Evolutionary conservation across 192 early-diverging fungal species (phyloP).

Genomic region (Oehlia diaphana): DNA sequence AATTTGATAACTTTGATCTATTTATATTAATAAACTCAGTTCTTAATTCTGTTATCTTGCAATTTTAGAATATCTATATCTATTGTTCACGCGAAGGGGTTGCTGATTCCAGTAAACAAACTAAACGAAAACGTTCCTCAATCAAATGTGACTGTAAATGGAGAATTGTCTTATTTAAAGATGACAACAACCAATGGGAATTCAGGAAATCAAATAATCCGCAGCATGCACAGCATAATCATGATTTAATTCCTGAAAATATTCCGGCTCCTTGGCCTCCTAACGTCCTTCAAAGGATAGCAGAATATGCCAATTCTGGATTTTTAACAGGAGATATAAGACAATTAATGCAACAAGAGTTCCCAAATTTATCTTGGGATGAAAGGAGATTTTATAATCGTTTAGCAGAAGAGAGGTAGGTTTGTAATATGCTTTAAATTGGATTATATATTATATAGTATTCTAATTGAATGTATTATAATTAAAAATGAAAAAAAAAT

Average conservation of each 20-base stretch:
- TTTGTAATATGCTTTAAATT: not conserved
- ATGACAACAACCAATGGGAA: constrained; percentile 45
- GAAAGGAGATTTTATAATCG: constrained; percentile 61
- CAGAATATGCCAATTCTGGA: constrained; percentile 48
- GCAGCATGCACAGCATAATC: constrained; percentile 55
- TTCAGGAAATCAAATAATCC: constrained; percentile 61
- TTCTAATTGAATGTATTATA: not conserved
- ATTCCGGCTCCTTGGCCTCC: constrained; percentile 56
- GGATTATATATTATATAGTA: too few relatives aligned
- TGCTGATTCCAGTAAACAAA: constrained; percentile 53
- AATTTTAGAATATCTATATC: constrained; percentile 54
- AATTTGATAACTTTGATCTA: too few relatives aligned
- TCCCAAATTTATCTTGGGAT: constrained; percentile 56
- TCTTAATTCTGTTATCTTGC: not conserved
- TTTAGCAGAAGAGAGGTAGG: constrained; percentile 46
- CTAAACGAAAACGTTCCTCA: constrained; percentile 53
- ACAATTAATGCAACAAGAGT: constrained; percentile 51
- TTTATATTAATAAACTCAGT: too few relatives aligned
- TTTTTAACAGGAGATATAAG: constrained; percentile 49
- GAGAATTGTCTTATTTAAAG: constrained; percentile 56
- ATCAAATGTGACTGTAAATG: constrained; percentile 62
- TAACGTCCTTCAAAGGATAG: constrained; percentile 50
- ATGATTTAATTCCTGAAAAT: constrained; percentile 50
- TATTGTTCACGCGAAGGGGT: constrained; percentile 63
- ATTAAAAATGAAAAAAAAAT: not conserved